Percentiles rank a stretch among this genome's conserved stretches.
phyloP scores from a whole-genome alignment of 495 filamentous ascomycete species.

The Aspergillus wentii region DNA sequence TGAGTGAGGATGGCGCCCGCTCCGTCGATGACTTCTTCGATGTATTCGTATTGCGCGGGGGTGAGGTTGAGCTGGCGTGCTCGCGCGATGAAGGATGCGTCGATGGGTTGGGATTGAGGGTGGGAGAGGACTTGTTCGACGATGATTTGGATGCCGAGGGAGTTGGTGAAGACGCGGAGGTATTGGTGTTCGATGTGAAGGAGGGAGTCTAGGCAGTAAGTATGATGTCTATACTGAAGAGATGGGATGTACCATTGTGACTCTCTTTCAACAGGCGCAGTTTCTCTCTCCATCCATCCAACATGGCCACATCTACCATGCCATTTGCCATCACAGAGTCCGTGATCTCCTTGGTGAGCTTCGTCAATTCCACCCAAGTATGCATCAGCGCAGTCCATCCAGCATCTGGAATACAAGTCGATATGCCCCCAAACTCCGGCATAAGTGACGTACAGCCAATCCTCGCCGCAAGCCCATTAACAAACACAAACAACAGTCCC shows the following conservation, averaged over 20 bases:
- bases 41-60: constrained; percentile 27
- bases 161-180: constrained; percentile 31
- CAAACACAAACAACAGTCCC: constrained; percentile 31
- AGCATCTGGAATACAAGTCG: no score
- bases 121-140: constrained; percentile 21
- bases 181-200: constrained; percentile 35
- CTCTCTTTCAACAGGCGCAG: no score
- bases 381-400: constrained; percentile 15
- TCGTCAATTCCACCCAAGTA: constrained; percentile 27
- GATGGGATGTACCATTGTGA: constrained; percentile 8
- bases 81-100: constrained; percentile 8
- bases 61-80: constrained; percentile 10
- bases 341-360: constrained; percentile 21
- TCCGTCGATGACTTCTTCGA: constrained; percentile 35
- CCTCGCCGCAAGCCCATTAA: constrained; percentile 28
- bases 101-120: constrained; percentile 5
- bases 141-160: constrained; percentile 32
- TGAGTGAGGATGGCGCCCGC: constrained; percentile 24
- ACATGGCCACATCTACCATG: no score
- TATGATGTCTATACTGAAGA: no score
- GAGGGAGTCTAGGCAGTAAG: no score
- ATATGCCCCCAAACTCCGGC: constrained; percentile 11
- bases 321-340: no score
- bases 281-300: constrained; percentile 21
- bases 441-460: constrained; percentile 33